Evolutionary conservation across 2,329 filamentous ascomycete genomes (phyloP).

Genomic region (Botryotinia calthae): DNA sequence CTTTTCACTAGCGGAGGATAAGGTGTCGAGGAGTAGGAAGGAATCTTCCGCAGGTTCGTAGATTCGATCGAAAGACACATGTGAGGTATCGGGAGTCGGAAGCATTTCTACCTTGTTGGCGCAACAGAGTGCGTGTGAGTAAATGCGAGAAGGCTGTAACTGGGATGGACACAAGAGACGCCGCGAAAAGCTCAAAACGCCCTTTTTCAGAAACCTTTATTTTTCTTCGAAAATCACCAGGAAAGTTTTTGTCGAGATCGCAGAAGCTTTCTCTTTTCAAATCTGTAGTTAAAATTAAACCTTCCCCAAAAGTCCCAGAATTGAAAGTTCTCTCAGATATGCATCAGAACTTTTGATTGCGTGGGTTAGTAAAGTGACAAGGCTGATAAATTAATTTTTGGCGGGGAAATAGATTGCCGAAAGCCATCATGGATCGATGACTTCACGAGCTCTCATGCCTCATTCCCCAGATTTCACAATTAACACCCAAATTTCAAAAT

Average conservation of each 20-base stretch:
- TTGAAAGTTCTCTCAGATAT: not conserved
- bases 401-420: conserved; percentile 13
- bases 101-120: conserved; percentile 59
- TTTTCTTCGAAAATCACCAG: not conserved
- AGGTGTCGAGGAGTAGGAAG: conserved; percentile 86
- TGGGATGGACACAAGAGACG: not conserved
- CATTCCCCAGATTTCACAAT: conserved; percentile 10
- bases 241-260: not conserved
- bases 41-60: conserved; percentile 98
- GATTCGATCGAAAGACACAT: conserved; percentile 82
- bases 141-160: conserved; percentile 3
- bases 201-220: not conserved
- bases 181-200: not conserved
- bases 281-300: not conserved
- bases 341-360: not conserved
- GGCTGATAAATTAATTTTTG: conserved; percentile 20
- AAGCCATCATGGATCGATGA: conserved; percentile 12
- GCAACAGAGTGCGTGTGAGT: not conserved
- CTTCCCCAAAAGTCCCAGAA: not conserved
- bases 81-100: conserved; percentile 88
- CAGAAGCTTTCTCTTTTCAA: not conserved
- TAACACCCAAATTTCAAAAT: conserved; percentile 24
- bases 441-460: conserved; percentile 1
- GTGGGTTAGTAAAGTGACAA: not conserved
- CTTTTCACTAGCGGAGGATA: conserved; percentile 57